Evolutionary conservation across 2,329 filamentous ascomycete genomes (phyloP).

Genomic region (Samsoniella hepiali): DNA sequence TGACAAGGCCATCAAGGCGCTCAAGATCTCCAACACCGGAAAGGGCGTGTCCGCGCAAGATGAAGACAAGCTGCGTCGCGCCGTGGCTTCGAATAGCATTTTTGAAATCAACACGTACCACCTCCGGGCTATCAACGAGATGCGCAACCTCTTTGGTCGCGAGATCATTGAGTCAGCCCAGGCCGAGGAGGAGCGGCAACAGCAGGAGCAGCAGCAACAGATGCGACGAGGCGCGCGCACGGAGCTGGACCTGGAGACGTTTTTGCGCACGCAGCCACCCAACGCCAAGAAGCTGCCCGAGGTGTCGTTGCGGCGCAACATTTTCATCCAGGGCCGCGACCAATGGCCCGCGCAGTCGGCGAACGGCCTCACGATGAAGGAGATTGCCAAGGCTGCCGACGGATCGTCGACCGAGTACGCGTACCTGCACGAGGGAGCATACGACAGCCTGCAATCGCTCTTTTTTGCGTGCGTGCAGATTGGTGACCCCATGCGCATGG

Average conservation of each 20-base stretch:
- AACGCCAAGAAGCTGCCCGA: conserved; percentile 62
- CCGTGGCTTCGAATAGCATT: conserved; percentile 37
- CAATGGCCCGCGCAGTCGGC: conserved; percentile 79
- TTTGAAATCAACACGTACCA: conserved; percentile 60
- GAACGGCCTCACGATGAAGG: conserved; percentile 80
- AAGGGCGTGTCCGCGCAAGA: not conserved
- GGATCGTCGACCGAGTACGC: conserved; percentile 67
- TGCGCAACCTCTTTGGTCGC: conserved; percentile 62
- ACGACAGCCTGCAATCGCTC: conserved; percentile 69
- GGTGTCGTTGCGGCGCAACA: conserved; percentile 70
- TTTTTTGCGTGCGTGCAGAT: conserved; percentile 83
- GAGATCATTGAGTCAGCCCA: conserved; percentile 55
- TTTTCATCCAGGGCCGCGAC: conserved; percentile 83
- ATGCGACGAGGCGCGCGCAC: conserved; percentile 31
- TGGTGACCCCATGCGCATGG: conserved; percentile 76
- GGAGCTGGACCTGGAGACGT: conserved; percentile 57
- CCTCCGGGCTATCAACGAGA: conserved; percentile 86
- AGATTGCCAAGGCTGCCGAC: conserved; percentile 38
- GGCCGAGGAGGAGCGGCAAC: conserved; percentile 47
- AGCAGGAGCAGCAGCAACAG: conserved; percentile 29
- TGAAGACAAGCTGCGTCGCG: conserved; percentile 20
- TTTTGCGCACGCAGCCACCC: conserved; percentile 49
- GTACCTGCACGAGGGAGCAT: conserved; percentile 70
- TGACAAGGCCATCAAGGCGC: conserved; percentile 50
- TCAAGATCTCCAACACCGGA: conserved; percentile 36